Evolutionary conservation across 129 eudicot genomes (phyloP).

Genomic region (Escallonia herrerae): DNA sequence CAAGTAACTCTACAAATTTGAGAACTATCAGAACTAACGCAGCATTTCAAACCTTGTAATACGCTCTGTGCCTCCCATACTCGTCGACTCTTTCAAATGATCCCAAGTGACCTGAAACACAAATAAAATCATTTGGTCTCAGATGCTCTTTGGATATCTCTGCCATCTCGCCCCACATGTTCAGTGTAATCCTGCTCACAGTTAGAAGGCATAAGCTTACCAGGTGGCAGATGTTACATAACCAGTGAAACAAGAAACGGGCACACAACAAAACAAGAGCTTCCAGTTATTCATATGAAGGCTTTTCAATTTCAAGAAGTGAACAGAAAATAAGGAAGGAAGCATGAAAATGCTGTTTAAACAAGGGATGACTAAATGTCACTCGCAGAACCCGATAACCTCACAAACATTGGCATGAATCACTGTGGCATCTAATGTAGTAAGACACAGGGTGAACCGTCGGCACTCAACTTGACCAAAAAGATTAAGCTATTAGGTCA

Average conservation of each 20-base stretch:
- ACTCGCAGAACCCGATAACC: too few relatives aligned
- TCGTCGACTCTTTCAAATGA: conserved; percentile 21
- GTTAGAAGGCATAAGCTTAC: conserved; percentile 9
- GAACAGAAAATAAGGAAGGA: not conserved
- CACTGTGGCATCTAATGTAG: too few relatives aligned
- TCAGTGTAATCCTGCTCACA: conserved; percentile 45
- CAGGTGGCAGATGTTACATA: not conserved
- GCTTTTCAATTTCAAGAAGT: not conserved
- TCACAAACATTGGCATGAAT: too few relatives aligned
- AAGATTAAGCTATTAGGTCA: too few relatives aligned
- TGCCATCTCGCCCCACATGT: conserved; percentile 70
- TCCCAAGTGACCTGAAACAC: conserved; percentile 51
- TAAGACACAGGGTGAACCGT: too few relatives aligned
- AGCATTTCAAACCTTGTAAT: conserved; percentile 35
- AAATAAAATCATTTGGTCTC: conserved; percentile 50
- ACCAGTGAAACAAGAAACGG: not conserved
- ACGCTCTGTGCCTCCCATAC: conserved; percentile 20
- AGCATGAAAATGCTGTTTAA: not conserved
- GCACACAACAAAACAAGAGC: not conserved
- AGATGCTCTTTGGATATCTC: conserved; percentile 47
- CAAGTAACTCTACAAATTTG: too few relatives aligned
- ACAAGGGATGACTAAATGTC: not conserved
- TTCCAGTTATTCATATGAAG: not conserved
- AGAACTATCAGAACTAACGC: not conserved
- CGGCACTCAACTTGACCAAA: too few relatives aligned